Base-by-base conservation (phyloP, 192 early-diverging fungal species). In the Coemansia sp. region DNA sequence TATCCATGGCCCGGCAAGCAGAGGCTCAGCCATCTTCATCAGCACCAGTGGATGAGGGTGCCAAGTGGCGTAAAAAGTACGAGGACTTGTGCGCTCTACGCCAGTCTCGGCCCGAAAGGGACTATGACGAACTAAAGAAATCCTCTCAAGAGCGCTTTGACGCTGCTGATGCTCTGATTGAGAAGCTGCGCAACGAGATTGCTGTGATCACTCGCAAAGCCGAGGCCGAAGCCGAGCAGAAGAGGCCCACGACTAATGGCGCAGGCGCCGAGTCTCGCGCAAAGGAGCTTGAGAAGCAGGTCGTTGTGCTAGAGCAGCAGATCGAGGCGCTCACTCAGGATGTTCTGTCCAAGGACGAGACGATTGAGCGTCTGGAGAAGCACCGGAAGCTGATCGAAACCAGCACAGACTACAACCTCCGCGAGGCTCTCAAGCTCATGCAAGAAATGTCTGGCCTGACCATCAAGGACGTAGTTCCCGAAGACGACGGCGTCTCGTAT, bases 401-500 rank as follows among this genome's bases (percentile, higher is more conserved):
- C 13, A 69, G 64, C 53, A 74, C 71, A 3, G 75, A 82, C 71
- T 77, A 74, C 66, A 77, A 77, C 24, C 62, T 82, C 51, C 79
- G 79, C 59, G 71, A 77, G 43, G 64, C 70, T 58, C 65, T 82
- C 33, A 46, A 58, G 43, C 40, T 74, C 24, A 63, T 77, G 40
- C 67, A 82, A 50, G 67, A 77, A 65, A 65, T 82, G 35, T 68
- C 75, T 3, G 74, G 74, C 2, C 65, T 82, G 9, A 35, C 50
- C 11, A 76, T 82, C 38, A 63, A 73, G 9, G 71, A 76, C 18
- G 74, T 77, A 11, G 75, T 74, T 45, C 59, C 71, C 16, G 79
- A 77, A 60, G 79, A 82, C 45, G 57, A 77, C 5, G 79, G 79
- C n/a, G 34, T 74, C 23, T 77, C 79, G 40, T 82, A 77, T 45